Percentiles rank a stretch among this genome's conserved stretches.
These are phyloP conservation scores for Acephala macrosclerotiorum DNA, from an alignment of 2,329 filamentous ascomycete species.

Conservation along the genomic window DNA sequence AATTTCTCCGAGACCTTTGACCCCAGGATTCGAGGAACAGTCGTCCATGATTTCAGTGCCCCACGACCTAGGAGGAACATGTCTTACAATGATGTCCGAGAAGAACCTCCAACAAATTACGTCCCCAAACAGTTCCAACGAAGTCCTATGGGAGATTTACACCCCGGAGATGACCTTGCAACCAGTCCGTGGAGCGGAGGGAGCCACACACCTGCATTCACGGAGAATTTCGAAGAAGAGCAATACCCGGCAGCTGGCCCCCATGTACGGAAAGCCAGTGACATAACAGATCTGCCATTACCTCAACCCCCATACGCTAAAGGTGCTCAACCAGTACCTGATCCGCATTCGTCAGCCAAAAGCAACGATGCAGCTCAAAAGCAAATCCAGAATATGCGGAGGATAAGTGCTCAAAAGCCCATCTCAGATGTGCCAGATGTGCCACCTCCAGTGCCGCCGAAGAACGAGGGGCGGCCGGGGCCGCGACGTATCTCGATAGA, in stretches of 20 bases:
- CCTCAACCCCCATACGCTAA: constrained; percentile 41
- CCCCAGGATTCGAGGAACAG: constrained; percentile 68
- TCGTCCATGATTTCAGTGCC: constrained; percentile 71
- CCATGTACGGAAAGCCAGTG: constrained; percentile 44
- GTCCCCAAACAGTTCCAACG: constrained; percentile 32
- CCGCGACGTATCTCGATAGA: constrained; percentile 39
- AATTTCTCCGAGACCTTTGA: constrained; percentile 57
- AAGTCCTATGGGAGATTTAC: constrained; percentile 33
- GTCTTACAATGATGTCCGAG: constrained; percentile 40
- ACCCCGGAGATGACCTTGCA: constrained; percentile 31
- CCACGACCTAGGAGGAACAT: constrained; percentile 56
- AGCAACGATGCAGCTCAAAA: constrained; percentile 33
- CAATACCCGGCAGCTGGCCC: constrained; percentile 45
- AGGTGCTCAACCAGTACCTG: constrained; percentile 34
- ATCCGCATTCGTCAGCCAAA: constrained; percentile 28
- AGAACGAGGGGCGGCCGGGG: constrained; percentile 28
- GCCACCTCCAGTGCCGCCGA: constrained; percentile 38
- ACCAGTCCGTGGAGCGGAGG: constrained; percentile 41
- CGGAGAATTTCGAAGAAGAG: constrained; percentile 61
- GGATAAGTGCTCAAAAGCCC: constrained; percentile 32
- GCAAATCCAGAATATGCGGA: constrained; percentile 25
- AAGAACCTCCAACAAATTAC: constrained; percentile 18
- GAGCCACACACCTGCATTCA: constrained; percentile 61
- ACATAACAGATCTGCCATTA: constrained; percentile 43
- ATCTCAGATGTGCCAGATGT: constrained; percentile 33